Evolutionary conservation across 805 yeast genomes (phyloP), one percentile per base, ranked within the genome.

Genomic region (Kregervanrija fluxuum): DNA sequence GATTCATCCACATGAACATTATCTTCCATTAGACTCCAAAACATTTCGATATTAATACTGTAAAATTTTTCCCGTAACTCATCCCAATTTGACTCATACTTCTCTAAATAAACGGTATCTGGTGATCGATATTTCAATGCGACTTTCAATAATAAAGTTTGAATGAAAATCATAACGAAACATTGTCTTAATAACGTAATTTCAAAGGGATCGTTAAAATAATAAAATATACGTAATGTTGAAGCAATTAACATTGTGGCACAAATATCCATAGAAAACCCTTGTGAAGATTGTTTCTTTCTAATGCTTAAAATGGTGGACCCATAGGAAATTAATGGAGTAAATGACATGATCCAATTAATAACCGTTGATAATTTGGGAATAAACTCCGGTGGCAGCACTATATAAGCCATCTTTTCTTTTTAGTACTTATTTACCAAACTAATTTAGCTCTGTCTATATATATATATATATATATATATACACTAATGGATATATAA

Each of bases 231-330:
- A 51, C 95, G 70, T 38, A 88, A 65, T 5, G 80, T 75, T 36
- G 88, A 75, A 1, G 95, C 82, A 50, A 87, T 70, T 49, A 89
- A 60, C 95, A 90, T 88, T 6, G 95, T 86, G 6, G 88, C 90
- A 64, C 96, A 90, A 10, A 90, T 85, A 63, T 90, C 97, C n/a
- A 88, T 69, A 5, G 95, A 84, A 57, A 89, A 88, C 16, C 96
- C 97, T 16, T 76, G 69, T 1, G 91, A 75, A 0, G 89, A 74
- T 57, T 80, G 68, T 32, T 76, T 73, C 39, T 72, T 68, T 54
- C 79, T 73, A 11, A 89, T 88, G 50, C 84, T 71, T 39, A 77
- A 68, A 33, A 89, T 75, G 1, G 96, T 88, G 12, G 93, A 77
- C 2, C 95, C 95, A 58, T 90, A 89, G 6, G 96, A 85, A 48